phyloP scores from a whole-genome alignment of 2,329 filamentous ascomycete species.

The Colletotrichum australisinense region DNA sequence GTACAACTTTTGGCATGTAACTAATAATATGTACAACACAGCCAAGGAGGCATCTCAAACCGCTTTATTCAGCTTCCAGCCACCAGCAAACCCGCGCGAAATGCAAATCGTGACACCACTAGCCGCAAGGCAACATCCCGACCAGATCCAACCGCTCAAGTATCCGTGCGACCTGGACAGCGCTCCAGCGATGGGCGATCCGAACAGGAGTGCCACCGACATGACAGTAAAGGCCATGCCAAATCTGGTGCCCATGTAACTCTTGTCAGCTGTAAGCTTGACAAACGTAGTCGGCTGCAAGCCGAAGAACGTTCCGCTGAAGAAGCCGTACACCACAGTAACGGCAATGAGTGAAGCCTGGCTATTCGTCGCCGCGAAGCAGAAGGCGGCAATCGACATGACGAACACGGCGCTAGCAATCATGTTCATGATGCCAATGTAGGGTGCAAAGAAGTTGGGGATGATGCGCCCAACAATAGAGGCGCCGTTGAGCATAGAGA shows the following conservation, averaged over 20 bases:
- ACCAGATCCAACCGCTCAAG: constrained; percentile 33
- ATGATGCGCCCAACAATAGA: constrained; percentile 58
- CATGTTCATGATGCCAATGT: constrained; percentile 48
- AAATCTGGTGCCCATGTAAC: constrained; percentile 51
- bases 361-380: constrained; percentile 15
- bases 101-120: constrained; percentile 8
- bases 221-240: constrained; percentile 49
- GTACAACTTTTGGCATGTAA: not conserved
- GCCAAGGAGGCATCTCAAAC: not conserved
- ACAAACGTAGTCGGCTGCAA: constrained; percentile 51
- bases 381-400: constrained; percentile 38
- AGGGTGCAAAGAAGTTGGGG: constrained; percentile 49
- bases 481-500: constrained; percentile 57
- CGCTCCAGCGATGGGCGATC: constrained; percentile 45
- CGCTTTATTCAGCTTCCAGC: constrained; percentile 26
- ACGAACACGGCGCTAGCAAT: constrained; percentile 23
- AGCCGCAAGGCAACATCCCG: constrained; percentile 26
- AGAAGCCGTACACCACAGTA: constrained; percentile 36
- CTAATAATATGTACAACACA: not conserved
- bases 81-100: constrained; percentile 16
- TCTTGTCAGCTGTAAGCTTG: constrained; percentile 43
- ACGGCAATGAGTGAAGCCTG: constrained; percentile 32
- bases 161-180: constrained; percentile 37
- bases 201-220: constrained; percentile 44
- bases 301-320: constrained; percentile 49